These are phyloP conservation scores for Pestalotiopsis sp. DNA, from an alignment of 2,329 filamentous ascomycete genomes.

Conservation along the genomic window DNA sequence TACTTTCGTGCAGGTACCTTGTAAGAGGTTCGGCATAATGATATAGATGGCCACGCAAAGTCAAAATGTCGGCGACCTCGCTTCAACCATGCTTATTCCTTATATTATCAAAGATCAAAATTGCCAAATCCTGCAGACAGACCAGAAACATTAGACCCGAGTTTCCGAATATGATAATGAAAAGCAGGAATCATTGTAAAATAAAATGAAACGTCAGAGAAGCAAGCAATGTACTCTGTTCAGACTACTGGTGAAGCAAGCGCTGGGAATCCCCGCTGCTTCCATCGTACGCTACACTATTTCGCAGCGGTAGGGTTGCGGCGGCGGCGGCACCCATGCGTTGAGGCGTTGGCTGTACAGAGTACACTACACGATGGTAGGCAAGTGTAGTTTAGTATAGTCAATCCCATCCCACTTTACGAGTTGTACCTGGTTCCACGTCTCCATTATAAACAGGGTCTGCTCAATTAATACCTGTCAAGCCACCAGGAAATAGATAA, in stretches of 20 bases:
- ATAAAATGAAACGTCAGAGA: neutral
- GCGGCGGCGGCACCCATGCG: neutral
- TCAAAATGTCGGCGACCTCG: neutral
- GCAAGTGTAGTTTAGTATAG: neutral
- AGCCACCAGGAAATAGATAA: conserved; percentile 8
- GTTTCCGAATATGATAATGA: neutral
- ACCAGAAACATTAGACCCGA: neutral
- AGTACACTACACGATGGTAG: neutral
- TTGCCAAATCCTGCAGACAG: neutral
- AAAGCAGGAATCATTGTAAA: neutral
- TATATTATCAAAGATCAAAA: neutral
- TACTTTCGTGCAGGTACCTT: neutral
- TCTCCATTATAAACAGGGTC: conserved; percentile 7
- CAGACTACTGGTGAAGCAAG: neutral
- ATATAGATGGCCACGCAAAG: neutral
- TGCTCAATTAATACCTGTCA: conserved; percentile 10
- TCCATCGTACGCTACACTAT: neutral
- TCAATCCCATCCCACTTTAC: conserved; percentile 1
- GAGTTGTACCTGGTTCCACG: neutral
- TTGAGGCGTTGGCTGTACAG: neutral
- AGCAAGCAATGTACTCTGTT: neutral
- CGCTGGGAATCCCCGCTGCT: neutral
- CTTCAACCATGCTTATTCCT: neutral
- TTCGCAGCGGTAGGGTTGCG: neutral
- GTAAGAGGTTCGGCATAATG: neutral